Evolutionary conservation across 257 asterid species (phyloP).

Genomic region (Eucommia ulmoides): DNA sequence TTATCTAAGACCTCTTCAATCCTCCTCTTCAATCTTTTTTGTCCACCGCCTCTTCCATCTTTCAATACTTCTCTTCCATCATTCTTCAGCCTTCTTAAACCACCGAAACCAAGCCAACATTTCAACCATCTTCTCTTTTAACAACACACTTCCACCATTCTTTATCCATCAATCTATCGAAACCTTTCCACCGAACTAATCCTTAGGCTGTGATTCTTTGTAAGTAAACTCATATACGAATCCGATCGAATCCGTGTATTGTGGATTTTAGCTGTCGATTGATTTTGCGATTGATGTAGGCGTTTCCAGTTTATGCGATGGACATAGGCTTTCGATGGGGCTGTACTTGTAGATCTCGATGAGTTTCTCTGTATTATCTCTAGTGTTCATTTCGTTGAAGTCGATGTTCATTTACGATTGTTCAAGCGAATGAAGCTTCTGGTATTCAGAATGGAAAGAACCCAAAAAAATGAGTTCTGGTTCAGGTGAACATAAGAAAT

Average conservation of each 20-base stretch:
- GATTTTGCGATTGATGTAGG: conserved; percentile 22
- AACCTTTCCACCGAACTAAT: too few relatives aligned
- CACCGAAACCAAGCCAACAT: too few relatives aligned
- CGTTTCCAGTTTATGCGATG: conserved; percentile 84
- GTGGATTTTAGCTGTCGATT: neutral
- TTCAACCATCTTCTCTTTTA: too few relatives aligned
- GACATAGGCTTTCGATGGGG: conserved; percentile 74
- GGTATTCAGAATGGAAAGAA: conserved; percentile 87
- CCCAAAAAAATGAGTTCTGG: too few relatives aligned
- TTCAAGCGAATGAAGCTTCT: conserved; percentile 49
- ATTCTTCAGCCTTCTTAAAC: too few relatives aligned
- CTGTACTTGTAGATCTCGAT: conserved; percentile 72
- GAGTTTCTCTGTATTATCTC: conserved; percentile 59
- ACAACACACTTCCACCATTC: too few relatives aligned
- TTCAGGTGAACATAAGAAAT: too few relatives aligned
- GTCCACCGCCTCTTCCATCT: too few relatives aligned
- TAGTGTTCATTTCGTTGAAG: conserved; percentile 70
- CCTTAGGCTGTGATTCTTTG: conserved; percentile 74
- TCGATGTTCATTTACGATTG: conserved; percentile 41
- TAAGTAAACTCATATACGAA: conserved; percentile 17
- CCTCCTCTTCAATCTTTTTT: too few relatives aligned
- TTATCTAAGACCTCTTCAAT: too few relatives aligned
- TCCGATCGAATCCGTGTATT: neutral
- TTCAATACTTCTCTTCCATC: too few relatives aligned
- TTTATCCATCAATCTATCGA: too few relatives aligned